These are phyloP conservation scores for Leptodontidium sp. DNA, from an alignment of 2,329 filamentous ascomycete species.

Conservation along the genomic window DNA sequence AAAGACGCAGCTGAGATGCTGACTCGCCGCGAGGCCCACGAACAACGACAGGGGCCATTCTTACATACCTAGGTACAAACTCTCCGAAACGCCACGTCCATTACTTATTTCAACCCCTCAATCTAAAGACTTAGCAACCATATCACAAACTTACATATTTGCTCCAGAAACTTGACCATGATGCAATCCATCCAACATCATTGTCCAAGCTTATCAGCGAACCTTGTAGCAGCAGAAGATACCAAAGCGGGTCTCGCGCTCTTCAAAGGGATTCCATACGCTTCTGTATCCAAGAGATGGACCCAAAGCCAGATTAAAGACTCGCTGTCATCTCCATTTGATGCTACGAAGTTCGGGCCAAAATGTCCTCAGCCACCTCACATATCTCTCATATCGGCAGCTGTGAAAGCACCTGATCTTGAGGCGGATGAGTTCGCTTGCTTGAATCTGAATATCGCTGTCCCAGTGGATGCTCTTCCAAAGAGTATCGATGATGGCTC, in stretches of 20 bases:
- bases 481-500: not conserved
- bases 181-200: constrained; percentile 15
- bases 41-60: not conserved
- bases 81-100: too few relatives aligned
- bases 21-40: not conserved
- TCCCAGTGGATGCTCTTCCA: constrained; percentile 38
- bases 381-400: not conserved
- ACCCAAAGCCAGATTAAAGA: constrained; percentile 21
- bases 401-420: not conserved
- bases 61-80: not conserved
- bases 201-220: constrained; percentile 23
- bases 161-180: constrained; percentile 5
- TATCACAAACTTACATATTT: not conserved
- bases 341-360: constrained; percentile 28
- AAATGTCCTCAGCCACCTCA: constrained; percentile 21
- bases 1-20: constrained; percentile 6
- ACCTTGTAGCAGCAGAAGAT: constrained; percentile 9
- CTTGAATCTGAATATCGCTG: constrained; percentile 46
- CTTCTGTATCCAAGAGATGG: constrained; percentile 26
- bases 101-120: not conserved
- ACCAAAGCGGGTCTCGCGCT: constrained; percentile 22
- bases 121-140: not conserved
- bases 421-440: constrained; percentile 46
- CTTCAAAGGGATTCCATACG: constrained; percentile 28
- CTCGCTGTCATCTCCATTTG: constrained; percentile 24